Evolutionary conservation across 352 stramenopile genomes (phyloP).

Genomic region (Phytophthora hybrid): DNA sequence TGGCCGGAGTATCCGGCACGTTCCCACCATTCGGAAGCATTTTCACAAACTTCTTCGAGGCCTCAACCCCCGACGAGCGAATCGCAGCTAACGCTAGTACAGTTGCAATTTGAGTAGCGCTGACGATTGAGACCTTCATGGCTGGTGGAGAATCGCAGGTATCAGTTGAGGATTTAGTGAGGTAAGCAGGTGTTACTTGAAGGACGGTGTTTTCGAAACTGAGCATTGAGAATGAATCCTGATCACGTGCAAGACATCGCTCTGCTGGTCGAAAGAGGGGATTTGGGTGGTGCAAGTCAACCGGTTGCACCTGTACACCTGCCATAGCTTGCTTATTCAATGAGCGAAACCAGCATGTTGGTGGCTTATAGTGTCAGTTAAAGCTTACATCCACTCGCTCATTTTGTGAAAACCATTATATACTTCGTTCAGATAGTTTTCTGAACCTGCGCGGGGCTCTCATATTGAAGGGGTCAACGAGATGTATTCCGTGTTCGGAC

Average conservation of each 20-base stretch:
- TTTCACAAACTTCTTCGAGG: constrained; percentile 29
- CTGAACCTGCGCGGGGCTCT: background rate
- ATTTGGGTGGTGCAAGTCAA: constrained; percentile 13
- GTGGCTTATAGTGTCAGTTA: constrained; percentile 6
- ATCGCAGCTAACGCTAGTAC: constrained; percentile 5
- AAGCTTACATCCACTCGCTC: background rate
- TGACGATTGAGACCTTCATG: constrained; percentile 20
- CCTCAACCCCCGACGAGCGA: constrained; percentile 6
- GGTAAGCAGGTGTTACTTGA: constrained; percentile 16
- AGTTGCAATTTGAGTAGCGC: constrained; percentile 13
- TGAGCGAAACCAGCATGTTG: background rate
- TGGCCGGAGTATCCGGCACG: constrained; percentile 25
- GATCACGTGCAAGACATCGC: background rate
- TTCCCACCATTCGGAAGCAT: constrained; percentile 31
- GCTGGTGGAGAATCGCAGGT: background rate
- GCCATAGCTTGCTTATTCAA: too few species aligned
- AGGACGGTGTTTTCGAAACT: constrained; percentile 21
- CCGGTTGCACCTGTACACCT: background rate
- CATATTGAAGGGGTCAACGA: background rate
- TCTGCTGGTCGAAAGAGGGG: background rate
- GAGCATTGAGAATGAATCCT: background rate
- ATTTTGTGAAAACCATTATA: background rate
- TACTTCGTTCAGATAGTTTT: background rate
- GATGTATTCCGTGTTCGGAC: background rate
- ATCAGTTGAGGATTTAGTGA: constrained; percentile 8